These are phyloP conservation scores for Cryptococcus sp. DNA, from an alignment of 1,284 basidiomycete species.

Conservation along the genomic window DNA sequence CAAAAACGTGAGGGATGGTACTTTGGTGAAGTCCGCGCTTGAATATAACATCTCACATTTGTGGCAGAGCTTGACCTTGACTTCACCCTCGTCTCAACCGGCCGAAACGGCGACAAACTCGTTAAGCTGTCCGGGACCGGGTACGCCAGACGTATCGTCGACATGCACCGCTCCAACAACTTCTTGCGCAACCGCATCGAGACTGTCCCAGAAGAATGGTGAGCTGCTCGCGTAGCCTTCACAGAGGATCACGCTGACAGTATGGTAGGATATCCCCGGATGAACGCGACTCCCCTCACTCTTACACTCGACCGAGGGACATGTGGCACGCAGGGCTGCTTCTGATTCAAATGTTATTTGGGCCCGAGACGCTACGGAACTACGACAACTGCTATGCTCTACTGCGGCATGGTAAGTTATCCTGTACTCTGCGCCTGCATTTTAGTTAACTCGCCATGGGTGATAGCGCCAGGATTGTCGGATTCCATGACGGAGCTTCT, in stretches of 20 bases:
- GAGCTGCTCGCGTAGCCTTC: conserved; percentile 3
- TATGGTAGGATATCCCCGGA: conserved; percentile 41
- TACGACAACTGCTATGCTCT: conserved; percentile 39
- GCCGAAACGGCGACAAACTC: conserved; percentile 20
- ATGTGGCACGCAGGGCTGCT: conserved; percentile 48
- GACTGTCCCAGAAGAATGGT: conserved; percentile 42
- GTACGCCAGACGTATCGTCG: conserved; percentile 43
- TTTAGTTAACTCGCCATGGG: not conserved
- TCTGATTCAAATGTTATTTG: conserved; percentile 44
- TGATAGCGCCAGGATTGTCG: conserved; percentile 26
- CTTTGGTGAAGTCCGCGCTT: not conserved
- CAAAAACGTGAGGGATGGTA: conserved; percentile 40
- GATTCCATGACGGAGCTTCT: conserved; percentile 35
- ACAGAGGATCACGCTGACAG: not conserved
- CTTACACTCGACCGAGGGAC: conserved; percentile 45
- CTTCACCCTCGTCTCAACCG: conserved; percentile 31
- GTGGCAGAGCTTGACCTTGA: conserved; percentile 39
- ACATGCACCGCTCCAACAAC: conserved; percentile 49
- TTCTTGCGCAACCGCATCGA: conserved; percentile 39
- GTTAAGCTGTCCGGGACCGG: conserved; percentile 44
- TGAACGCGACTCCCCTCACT: conserved; percentile 46
- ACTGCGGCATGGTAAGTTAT: conserved; percentile 36
- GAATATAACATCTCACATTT: not conserved
- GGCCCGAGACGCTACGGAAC: conserved; percentile 31
- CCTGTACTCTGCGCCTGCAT: not conserved